Evolutionary conservation across 371 early-diverging fungal genomes (phyloP).

Genomic region (Enterospora canceri): DNA sequence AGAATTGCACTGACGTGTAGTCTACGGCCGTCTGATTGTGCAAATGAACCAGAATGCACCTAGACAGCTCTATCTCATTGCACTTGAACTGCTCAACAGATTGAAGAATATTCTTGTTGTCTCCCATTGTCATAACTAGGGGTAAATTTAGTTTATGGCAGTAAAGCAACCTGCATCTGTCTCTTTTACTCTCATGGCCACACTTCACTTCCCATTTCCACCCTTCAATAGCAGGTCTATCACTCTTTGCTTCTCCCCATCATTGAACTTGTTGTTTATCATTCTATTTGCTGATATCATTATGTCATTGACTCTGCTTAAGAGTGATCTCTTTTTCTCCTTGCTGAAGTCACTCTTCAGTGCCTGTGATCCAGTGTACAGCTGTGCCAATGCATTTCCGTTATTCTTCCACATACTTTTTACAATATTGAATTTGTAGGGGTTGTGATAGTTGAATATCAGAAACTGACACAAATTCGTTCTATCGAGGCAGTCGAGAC

Average conservation of each 20-base stretch:
- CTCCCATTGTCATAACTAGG: too few relatives aligned
- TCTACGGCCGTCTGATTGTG: too few relatives aligned
- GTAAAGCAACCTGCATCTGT: too few relatives aligned
- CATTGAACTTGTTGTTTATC: conserved; percentile 46
- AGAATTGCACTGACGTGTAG: too few relatives aligned
- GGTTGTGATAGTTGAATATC: conserved; percentile 33
- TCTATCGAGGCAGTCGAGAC: conserved; percentile 51
- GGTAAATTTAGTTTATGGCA: too few relatives aligned
- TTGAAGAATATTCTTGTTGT: too few relatives aligned
- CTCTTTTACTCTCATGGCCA: too few relatives aligned
- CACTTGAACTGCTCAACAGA: too few relatives aligned
- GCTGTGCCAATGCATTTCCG: conserved; percentile 38
- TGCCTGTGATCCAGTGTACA: conserved; percentile 48
- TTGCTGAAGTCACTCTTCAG: conserved; percentile 38
- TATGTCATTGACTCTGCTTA: conserved; percentile 39
- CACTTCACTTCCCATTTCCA: not conserved
- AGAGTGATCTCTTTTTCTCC: conserved; percentile 30
- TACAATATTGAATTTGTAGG: conserved; percentile 1
- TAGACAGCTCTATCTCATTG: too few relatives aligned
- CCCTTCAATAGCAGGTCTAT: conserved; percentile 39
- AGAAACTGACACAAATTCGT: conserved; percentile 48
- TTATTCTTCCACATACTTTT: conserved; percentile 40
- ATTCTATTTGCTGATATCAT: conserved; percentile 40
- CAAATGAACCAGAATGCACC: too few relatives aligned
- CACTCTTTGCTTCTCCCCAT: conserved; percentile 35